phyloP scores from a whole-genome alignment of 1,139 yeast species.

The Suhomyces panamericanus region DNA sequence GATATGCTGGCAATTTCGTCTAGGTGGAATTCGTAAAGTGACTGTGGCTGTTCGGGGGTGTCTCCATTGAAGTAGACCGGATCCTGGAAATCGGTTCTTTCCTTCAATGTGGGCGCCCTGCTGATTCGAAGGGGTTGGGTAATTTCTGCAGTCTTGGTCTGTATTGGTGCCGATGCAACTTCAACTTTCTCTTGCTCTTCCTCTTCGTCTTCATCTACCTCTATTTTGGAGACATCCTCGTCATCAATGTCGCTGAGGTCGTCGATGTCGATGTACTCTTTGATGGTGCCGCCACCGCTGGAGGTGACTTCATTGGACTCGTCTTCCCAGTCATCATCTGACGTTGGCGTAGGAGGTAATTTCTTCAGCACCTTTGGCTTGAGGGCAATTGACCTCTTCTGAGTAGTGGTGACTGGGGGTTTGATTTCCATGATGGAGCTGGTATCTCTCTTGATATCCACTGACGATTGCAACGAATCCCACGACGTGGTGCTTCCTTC shows the following conservation, averaged over 20 bases:
- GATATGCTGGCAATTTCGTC: conserved; percentile 16
- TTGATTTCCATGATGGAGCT: not conserved
- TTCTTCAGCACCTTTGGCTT: conserved; percentile 7
- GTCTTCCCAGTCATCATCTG: conserved; percentile 9
- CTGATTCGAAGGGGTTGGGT: conserved; percentile 12
- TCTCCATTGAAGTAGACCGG: not conserved
- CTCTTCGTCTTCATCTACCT: conserved; percentile 5
- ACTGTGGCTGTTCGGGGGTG: conserved; percentile 9
- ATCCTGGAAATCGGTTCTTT: not conserved
- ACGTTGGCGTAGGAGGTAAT: conserved; percentile 4
- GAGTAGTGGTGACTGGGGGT: not conserved
- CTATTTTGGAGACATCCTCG: not conserved
- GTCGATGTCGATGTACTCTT: not conserved
- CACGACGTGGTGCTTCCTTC: conserved; percentile 25
- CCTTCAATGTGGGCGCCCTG: conserved; percentile 11
- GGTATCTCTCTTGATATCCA: conserved; percentile 26
- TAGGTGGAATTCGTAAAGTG: conserved; percentile 16
- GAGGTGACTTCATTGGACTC: not conserved
- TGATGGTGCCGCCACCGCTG: not conserved
- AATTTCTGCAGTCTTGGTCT: not conserved
- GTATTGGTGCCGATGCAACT: conserved; percentile 7
- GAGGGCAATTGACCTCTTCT: not conserved
- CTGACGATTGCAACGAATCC: conserved; percentile 39
- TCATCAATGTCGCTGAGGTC: not conserved
- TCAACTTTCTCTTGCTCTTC: conserved; percentile 8